These are phyloP conservation scores for Lepiota venenata DNA, from an alignment of 768 basidiomycete species.

Conservation along the genomic window DNA sequence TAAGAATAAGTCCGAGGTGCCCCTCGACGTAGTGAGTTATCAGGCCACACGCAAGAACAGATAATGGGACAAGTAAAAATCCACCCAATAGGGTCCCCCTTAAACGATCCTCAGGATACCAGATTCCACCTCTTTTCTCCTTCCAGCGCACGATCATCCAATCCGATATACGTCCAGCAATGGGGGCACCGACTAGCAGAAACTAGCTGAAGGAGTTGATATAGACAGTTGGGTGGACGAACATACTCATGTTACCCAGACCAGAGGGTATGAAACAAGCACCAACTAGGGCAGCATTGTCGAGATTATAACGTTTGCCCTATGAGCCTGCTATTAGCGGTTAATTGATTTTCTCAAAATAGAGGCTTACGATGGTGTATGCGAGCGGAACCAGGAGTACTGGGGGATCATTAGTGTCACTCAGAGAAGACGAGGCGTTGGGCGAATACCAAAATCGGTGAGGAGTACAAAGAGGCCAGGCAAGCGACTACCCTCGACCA, in stretches of 20 bases:
- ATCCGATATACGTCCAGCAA: slow-evolving; percentile 60
- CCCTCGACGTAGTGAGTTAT: slow-evolving; percentile 19
- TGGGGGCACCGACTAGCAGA: slow-evolving; percentile 52
- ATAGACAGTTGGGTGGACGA: not conserved
- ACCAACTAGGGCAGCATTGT: slow-evolving; percentile 51
- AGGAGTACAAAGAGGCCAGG: slow-evolving; percentile 26
- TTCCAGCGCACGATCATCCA: slow-evolving; percentile 43
- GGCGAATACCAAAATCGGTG: slow-evolving; percentile 38
- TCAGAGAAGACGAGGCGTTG: not conserved
- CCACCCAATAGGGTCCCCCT: slow-evolving; percentile 27
- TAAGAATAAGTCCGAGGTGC: slow-evolving; percentile 39
- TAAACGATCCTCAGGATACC: slow-evolving; percentile 29
- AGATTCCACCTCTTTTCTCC: slow-evolving; percentile 43
- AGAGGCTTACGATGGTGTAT: slow-evolving; percentile 57
- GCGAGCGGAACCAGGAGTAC: slow-evolving; percentile 59
- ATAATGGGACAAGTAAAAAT: slow-evolving; percentile 48
- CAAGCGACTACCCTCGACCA: slow-evolving; percentile 21
- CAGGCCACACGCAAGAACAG: slow-evolving; percentile 32
- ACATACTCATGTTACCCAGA: slow-evolving; percentile 53
- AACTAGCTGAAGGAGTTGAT: too few relatives aligned
- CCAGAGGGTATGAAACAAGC: slow-evolving; percentile 58
- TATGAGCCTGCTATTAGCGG: slow-evolving; percentile 21
- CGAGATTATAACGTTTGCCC: slow-evolving; percentile 50
- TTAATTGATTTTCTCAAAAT: not conserved
- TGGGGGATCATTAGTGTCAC: slow-evolving; percentile 23